Conservation (phyloP, 179 eudicot genomes). For the Spergularia azorica region DNA sequence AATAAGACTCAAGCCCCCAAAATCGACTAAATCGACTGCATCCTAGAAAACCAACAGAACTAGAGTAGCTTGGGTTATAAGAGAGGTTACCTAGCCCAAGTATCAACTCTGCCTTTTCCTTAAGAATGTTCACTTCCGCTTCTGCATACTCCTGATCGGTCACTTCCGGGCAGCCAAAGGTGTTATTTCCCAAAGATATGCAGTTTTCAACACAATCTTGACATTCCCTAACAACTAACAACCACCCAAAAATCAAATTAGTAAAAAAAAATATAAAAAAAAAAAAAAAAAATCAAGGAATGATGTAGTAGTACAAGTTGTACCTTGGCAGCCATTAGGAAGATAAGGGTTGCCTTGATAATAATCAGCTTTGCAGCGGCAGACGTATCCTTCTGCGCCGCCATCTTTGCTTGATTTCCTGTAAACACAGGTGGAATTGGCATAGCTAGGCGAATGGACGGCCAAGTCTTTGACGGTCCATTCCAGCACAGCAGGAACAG, state of each 20-base stretch:
- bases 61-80: not conserved
- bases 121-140: not conserved
- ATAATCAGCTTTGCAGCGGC: conserved; percentile 20
- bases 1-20: no score
- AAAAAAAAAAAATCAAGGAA: no score
- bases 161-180: conserved; percentile 15
- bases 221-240: conserved; percentile 10
- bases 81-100: conserved; percentile 22
- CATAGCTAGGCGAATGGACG: conserved; percentile 10
- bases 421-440: conserved; percentile 15
- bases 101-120: not conserved
- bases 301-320: not conserved
- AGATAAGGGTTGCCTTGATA: conserved; percentile 28
- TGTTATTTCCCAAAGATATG: conserved; percentile 6
- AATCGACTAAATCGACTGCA: no score
- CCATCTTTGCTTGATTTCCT: not conserved
- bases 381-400: conserved; percentile 17
- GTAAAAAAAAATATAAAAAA: no score
- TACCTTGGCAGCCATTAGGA: conserved; percentile 24
- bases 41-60: not conserved
- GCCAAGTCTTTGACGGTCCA: conserved; percentile 15
- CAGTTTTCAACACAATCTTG: conserved; percentile 19
- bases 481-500: conserved; percentile 9
- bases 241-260: not conserved
- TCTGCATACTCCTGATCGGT: not conserved